Percentiles rank a stretch among this genome's conserved stretches.
These are phyloP conservation scores for Ochetophila trinervis DNA, from an alignment of 306 rosid species.

Conservation along the genomic window DNA sequence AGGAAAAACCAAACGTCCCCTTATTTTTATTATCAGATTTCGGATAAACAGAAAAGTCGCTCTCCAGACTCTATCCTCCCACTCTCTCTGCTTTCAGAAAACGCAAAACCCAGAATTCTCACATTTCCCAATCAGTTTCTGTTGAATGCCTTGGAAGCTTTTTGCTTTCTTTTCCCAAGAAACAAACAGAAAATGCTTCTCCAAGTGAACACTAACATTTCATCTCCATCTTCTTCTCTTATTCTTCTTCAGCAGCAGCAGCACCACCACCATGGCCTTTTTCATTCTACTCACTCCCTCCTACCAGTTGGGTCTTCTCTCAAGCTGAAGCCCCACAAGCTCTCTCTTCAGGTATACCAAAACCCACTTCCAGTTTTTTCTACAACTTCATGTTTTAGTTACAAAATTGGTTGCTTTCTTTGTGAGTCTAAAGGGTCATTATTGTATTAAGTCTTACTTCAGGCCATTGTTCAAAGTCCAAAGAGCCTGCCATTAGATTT, in stretches of 20 bases:
- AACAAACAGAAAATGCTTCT: slow-evolving; percentile 10
- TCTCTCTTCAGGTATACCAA: slow-evolving; percentile 18
- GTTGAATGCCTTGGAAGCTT: not conserved
- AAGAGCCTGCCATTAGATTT: slow-evolving; percentile 1
- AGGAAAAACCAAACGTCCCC: not conserved
- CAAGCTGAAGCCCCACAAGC: slow-evolving; percentile 20
- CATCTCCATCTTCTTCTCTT: slow-evolving; percentile 2
- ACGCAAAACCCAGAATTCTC: too few species aligned
- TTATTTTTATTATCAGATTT: slow-evolving; percentile 11
- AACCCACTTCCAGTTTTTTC: not conserved
- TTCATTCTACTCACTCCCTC: slow-evolving; percentile 2
- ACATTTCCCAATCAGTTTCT: too few species aligned
- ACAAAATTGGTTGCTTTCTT: not conserved
- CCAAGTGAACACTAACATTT: not conserved
- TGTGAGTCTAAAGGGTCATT: not conserved
- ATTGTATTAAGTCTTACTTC: not conserved
- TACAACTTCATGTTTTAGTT: too few species aligned
- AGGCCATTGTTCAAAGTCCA: slow-evolving; percentile 19
- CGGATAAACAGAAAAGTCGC: slow-evolving; percentile 41
- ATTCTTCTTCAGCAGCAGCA: not conserved
- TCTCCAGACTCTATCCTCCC: too few species aligned
- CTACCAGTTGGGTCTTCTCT: slow-evolving; percentile 7
- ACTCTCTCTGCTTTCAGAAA: too few species aligned
- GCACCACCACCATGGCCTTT: not conserved
- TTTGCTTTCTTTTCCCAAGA: not conserved